phyloP scores from a whole-genome alignment of 2,329 filamentous ascomycete species.

The Diplocarpon mali region DNA sequence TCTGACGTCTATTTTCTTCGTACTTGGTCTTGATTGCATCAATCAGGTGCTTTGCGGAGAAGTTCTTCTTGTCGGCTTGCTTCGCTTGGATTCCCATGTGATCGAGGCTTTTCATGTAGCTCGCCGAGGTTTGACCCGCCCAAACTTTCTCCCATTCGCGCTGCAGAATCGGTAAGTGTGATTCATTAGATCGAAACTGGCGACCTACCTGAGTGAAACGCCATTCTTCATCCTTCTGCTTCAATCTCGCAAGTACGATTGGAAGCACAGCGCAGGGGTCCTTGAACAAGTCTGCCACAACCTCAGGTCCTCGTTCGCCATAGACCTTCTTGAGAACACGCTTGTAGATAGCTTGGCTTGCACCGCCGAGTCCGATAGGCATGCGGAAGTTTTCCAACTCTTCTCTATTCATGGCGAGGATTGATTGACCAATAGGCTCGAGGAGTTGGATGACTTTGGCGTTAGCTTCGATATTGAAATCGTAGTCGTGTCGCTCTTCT shows the following conservation, averaged over 20 bases:
- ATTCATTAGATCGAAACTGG: slow-evolving; percentile 1
- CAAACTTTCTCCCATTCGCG: slow-evolving; percentile 99
- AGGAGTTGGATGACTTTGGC: slow-evolving; percentile 91
- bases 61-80: slow-evolving; percentile 78
- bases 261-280: slow-evolving; percentile 81
- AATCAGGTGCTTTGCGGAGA: slow-evolving; percentile 81
- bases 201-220: slow-evolving; percentile 63
- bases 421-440: slow-evolving; percentile 85
- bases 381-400: slow-evolving; percentile 70
- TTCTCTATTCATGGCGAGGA: slow-evolving; percentile 64
- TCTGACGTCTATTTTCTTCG: slow-evolving; percentile 74
- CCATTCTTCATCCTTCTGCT: slow-evolving; percentile 97
- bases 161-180: slow-evolving; percentile 28
- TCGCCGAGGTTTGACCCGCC: slow-evolving; percentile 88
- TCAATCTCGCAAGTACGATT: slow-evolving; percentile 76
- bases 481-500: slow-evolving; percentile 96
- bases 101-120: slow-evolving; percentile 92
- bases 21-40: slow-evolving; percentile 87
- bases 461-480: slow-evolving; percentile 95
- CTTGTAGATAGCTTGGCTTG: slow-evolving; percentile 94
- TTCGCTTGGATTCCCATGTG: slow-evolving; percentile 92
- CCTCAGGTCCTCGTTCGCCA: slow-evolving; percentile 73
- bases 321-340: slow-evolving; percentile 97
- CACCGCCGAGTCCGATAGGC: slow-evolving; percentile 74
- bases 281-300: slow-evolving; percentile 77